Evolutionary conservation across 257 asterid genomes (phyloP).

Genomic region (Hygrophila difformis): DNA sequence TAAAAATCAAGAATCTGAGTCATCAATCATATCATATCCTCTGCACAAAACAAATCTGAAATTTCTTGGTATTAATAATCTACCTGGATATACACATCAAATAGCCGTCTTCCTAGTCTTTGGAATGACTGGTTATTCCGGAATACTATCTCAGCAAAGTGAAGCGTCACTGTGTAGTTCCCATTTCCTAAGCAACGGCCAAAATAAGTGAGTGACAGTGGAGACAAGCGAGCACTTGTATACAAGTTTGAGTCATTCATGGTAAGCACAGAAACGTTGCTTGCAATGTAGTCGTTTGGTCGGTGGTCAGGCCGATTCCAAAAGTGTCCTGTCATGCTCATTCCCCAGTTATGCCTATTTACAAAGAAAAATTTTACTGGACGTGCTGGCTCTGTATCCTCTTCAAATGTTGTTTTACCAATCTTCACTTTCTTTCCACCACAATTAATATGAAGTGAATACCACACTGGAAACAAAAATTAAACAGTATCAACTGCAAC

Average conservation of each 20-base stretch:
- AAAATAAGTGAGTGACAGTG: constrained; percentile 36
- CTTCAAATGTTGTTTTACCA: constrained; percentile 28
- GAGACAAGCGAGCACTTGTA: constrained; percentile 34
- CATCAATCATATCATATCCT: too few relatives aligned
- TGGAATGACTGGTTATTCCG: constrained; percentile 34
- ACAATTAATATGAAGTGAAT: constrained; percentile 38
- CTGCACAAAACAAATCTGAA: neutral
- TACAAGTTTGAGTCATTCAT: constrained; percentile 27
- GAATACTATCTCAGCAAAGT: constrained; percentile 41
- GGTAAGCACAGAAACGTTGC: constrained; percentile 25
- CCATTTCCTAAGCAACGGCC: constrained; percentile 46
- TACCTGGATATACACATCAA: constrained; percentile 84
- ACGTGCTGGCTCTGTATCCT: constrained; percentile 26
- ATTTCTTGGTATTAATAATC: neutral
- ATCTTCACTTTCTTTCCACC: constrained; percentile 20
- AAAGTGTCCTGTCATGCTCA: constrained; percentile 37
- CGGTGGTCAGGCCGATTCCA: constrained; percentile 15
- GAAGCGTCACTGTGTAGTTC: constrained; percentile 38
- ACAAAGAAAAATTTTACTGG: constrained; percentile 26
- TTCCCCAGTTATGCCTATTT: constrained; percentile 28
- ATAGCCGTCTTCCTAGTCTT: constrained; percentile 67
- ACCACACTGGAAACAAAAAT: constrained; percentile 20
- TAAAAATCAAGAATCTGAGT: neutral
- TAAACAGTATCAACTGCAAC: neutral
- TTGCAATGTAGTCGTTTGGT: constrained; percentile 12